These are phyloP conservation scores for Glebionis coronaria DNA, from an alignment of 129 eudicot species.

Conservation along the genomic window DNA sequence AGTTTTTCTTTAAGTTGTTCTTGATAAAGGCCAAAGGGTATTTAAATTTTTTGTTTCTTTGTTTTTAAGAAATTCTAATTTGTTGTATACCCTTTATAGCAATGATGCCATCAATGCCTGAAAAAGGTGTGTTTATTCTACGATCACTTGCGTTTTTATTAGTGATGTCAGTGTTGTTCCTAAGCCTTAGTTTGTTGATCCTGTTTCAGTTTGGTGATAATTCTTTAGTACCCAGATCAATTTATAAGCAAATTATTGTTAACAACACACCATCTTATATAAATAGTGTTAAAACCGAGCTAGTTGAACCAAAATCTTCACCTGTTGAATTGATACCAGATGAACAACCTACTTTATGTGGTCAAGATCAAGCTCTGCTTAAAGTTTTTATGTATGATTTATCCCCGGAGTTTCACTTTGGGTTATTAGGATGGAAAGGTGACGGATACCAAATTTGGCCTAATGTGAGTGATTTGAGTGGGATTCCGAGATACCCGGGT, in stretches of 20 bases:
- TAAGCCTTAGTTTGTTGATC: constrained; percentile 39
- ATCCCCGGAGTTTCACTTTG: constrained; percentile 79
- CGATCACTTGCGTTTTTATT: constrained; percentile 42
- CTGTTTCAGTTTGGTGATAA: constrained; percentile 36
- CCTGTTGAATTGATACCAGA: neutral
- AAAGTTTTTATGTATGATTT: constrained; percentile 80
- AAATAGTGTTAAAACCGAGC: constrained; percentile 14
- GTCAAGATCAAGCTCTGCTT: constrained; percentile 37
- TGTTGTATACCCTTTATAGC: neutral
- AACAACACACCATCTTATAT: constrained; percentile 27
- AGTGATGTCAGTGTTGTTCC: constrained; percentile 43
- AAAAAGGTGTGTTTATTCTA: constrained; percentile 42
- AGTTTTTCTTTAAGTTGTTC: too few species aligned
- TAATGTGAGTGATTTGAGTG: constrained; percentile 36
- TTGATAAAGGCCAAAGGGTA: neutral
- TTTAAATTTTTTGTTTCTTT: neutral
- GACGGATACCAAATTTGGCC: constrained; percentile 63
- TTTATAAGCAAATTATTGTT: constrained; percentile 31
- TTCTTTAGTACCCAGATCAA: constrained; percentile 40
- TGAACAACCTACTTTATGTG: constrained; percentile 1
- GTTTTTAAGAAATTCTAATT: neutral
- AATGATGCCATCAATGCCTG: constrained; percentile 32
- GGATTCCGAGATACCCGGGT: constrained; percentile 73
- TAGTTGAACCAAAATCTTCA: neutral
- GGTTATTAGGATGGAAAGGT: constrained; percentile 73